Evolutionary conservation across 177 flowering plant genomes (phyloP), one percentile per base, ranked within the genome.

Genomic region (Vitis hybrid): DNA sequence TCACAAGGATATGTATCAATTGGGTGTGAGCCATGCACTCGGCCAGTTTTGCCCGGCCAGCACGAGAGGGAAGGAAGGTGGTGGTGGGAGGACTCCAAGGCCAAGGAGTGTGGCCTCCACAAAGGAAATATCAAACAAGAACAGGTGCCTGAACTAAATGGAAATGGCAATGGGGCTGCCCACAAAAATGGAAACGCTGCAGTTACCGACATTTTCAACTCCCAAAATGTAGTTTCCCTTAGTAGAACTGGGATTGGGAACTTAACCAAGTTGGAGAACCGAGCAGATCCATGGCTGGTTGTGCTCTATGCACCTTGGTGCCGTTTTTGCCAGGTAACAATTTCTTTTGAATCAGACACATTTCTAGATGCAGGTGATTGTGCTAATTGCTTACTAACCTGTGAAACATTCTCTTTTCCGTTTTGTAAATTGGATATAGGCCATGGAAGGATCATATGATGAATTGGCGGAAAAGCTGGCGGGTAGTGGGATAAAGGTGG

Each of bases 31-130:
- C 97, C 98, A 0, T 94, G 98, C 90, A 91, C 99, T 0, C 85
- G 98, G 83, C 85, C 99, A 0, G 97, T 93, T 2, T 75, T 92
- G 4, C 98, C 99, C 0, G 97, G 99, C 30, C 99, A 94, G 60
- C 99, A 93, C 48, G 99, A 94, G 82, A 84, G 98, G 63, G 99
- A 94, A 74, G 99, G 97, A 63, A 85, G 99, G 69, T 94, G 99
- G 99, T 94, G 99, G 98, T 94, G 99, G 99, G 99, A 94, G 78
- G 98, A 93, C 68, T 91, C 99, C 20, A 87, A 86, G 79, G 97
- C 99, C 5, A 94, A 94, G 82, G 99, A 94, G 68, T 93, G 99
- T 66, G 99, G 99, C 10, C 94, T 94, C 15, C 98, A 93, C 81
- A 94, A 94, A 77, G 97, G 97, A 21, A 94, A 93, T 69, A 75